Evolutionary conservation across 345 rosid genomes (phyloP).

Genomic region (Populus alba): DNA sequence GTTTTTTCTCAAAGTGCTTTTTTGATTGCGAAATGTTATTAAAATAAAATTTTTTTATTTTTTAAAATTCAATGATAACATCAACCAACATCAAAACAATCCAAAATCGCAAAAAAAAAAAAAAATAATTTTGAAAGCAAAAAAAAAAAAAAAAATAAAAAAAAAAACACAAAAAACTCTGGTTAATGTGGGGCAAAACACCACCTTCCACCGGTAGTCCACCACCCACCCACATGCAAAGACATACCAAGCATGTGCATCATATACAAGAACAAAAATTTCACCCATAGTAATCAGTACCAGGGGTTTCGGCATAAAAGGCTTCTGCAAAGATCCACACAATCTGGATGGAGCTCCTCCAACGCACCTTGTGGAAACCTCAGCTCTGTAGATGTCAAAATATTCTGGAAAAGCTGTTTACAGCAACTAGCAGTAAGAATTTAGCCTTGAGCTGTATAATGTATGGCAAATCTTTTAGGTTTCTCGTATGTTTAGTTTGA

Average conservation of each 20-base stretch:
- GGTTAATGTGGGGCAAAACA: too few relatives aligned
- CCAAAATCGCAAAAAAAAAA: too few relatives aligned
- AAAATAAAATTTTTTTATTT: too few relatives aligned
- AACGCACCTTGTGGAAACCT: conserved; percentile 58
- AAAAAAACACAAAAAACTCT: too few relatives aligned
- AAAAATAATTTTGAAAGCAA: too few relatives aligned
- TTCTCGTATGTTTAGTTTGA: background rate
- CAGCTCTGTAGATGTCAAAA: conserved; percentile 64
- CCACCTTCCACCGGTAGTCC: background rate
- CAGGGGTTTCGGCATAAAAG: conserved; percentile 67
- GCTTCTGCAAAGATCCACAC: conserved; percentile 68
- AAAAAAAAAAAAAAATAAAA: too few relatives aligned
- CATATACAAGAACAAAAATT: background rate
- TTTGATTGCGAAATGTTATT: too few relatives aligned
- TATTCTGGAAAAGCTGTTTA: conserved; percentile 69
- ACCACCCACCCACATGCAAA: background rate
- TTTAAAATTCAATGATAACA: too few relatives aligned
- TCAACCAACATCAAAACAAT: too few relatives aligned
- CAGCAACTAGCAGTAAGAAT: conserved; percentile 9
- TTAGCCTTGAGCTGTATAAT: conserved; percentile 7
- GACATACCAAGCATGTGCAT: background rate
- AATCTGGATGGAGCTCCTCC: conserved; percentile 62
- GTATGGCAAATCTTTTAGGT: background rate
- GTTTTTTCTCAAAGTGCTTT: too few relatives aligned
- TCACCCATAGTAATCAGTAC: conserved; percentile 30